Evolutionary conservation across 768 basidiomycete species (phyloP), one percentile per base, ranked within the genome.

Genomic region (Podaxis sp.): DNA sequence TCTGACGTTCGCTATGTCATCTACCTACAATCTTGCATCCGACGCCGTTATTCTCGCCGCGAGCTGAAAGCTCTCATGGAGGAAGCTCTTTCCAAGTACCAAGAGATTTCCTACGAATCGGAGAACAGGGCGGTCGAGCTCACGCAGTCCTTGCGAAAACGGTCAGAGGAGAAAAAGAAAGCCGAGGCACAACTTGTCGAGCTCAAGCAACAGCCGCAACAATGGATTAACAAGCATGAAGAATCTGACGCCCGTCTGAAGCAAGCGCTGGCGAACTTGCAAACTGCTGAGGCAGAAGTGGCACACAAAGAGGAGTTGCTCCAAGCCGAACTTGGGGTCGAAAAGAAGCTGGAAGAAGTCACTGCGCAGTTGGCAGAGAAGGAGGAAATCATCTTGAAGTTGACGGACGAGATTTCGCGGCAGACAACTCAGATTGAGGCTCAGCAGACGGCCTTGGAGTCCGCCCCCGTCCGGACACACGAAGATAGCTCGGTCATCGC

Each of bases 81-180:
- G 7, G 97, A 99, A 75, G 97, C 97, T 5, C 96, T 96, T 28
- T 91, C 93, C 67, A 97, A 95, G 73, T 98, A 96, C 87, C 98
- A 97, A 78, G 95, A 97, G 77, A 97, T 96, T 67, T 98, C 96
- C 0, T 99, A 99, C 72, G 87, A 87, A 68, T 83, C 99, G 60
- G 97, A 99, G 79, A 99, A 99, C 83, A 99, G 99, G 78, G 97
- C 99, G 49, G 94, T 99, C 63, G 96, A 99, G 73, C 89, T 99
- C 65, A 99, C 97, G 0, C 97, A 99, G 73, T 87, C 79, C 15
- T 84, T 99, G 12, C 97, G 98, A 75, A 89, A 84, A 70, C 88
- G 96, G 52, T 95, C 89, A 2, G 85, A 86, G 63, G 96, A 99
- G 78, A 95, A 92, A 80, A 96, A 93, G 76, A 89, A 88, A 58